Conservation (phyloP, 1,139 yeast genomes). For the Diutina rugosa region DNA sequence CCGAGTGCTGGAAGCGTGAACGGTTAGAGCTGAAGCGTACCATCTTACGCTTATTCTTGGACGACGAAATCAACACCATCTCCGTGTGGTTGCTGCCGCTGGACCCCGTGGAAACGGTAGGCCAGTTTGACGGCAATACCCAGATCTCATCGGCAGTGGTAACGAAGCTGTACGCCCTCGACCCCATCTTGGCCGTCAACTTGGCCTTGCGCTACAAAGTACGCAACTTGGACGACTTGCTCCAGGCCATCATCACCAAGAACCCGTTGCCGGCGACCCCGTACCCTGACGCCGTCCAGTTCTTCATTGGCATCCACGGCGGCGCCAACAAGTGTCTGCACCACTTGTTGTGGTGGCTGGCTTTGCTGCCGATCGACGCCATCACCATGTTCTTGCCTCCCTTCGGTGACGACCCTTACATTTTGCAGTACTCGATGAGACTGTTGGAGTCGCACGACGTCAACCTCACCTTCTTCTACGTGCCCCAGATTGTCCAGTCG, state of each 20-base stretch:
- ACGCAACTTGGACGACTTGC: constrained; percentile 25
- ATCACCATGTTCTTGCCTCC: constrained; percentile 77
- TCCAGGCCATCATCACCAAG: constrained; percentile 53
- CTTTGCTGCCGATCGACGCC: constrained; percentile 74
- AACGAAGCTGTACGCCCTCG: constrained; percentile 46
- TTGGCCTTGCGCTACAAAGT: constrained; percentile 48
- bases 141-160: constrained; percentile 22
- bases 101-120: constrained; percentile 29
- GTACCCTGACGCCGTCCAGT: background rate
- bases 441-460: constrained; percentile 84
- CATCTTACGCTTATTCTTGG: constrained; percentile 48
- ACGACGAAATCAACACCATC: constrained; percentile 62
- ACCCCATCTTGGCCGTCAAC: constrained; percentile 66
- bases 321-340: constrained; percentile 26
- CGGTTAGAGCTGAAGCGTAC: constrained; percentile 31
- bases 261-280: constrained; percentile 35
- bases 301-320: constrained; percentile 20
- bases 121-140: constrained; percentile 14
- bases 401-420: constrained; percentile 50
- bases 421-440: constrained; percentile 82
- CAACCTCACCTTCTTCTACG: constrained; percentile 84
- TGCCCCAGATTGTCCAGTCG: constrained; percentile 94
- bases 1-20: constrained; percentile 13
- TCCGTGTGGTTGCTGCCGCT: constrained; percentile 74
- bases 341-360: constrained; percentile 57